Percentiles rank a stretch among this genome's conserved stretches.
Evolutionary conservation across 495 filamentous ascomycete species (phyloP).

Genomic region (Podospora australis): DNA sequence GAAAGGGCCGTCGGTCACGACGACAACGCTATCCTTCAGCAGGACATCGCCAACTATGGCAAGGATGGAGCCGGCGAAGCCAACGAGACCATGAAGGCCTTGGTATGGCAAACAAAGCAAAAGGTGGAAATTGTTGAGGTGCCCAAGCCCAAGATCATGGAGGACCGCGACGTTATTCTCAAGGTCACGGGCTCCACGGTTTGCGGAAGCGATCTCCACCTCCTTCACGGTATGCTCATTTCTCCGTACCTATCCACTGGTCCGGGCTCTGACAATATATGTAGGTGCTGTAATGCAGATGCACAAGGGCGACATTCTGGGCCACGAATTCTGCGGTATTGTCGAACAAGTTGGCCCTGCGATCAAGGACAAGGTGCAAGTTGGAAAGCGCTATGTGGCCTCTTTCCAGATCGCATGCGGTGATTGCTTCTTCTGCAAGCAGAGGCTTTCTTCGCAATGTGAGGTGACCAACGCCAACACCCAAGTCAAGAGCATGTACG

Average conservation of each 20-base stretch:
- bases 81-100: conserved; percentile 61
- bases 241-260: too few relatives aligned
- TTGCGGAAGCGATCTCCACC: conserved; percentile 80
- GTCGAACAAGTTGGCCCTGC: conserved; percentile 63
- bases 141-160: conserved; percentile 63
- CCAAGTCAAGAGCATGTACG: conserved; percentile 66
- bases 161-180: conserved; percentile 72
- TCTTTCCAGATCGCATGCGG: conserved; percentile 84
- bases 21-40: conserved; percentile 46
- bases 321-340: conserved; percentile 83
- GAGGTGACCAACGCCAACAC: conserved; percentile 70
- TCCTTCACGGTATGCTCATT: conserved; percentile 54
- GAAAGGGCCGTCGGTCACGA: conserved; percentile 64
- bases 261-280: conserved; percentile 21
- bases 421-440: conserved; percentile 68
- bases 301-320: conserved; percentile 78
- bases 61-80: conserved; percentile 35
- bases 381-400: conserved; percentile 74
- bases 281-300: conserved; percentile 58
- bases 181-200: conserved; percentile 81
- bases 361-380: conserved; percentile 46
- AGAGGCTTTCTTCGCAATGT: conserved; percentile 70
- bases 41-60: conserved; percentile 50
- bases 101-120: conserved; percentile 68
- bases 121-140: conserved; percentile 55